Evolutionary conservation across 768 basidiomycete species (phyloP), one percentile per base, ranked within the genome.

Genomic region (Clathrus columnatus): DNA sequence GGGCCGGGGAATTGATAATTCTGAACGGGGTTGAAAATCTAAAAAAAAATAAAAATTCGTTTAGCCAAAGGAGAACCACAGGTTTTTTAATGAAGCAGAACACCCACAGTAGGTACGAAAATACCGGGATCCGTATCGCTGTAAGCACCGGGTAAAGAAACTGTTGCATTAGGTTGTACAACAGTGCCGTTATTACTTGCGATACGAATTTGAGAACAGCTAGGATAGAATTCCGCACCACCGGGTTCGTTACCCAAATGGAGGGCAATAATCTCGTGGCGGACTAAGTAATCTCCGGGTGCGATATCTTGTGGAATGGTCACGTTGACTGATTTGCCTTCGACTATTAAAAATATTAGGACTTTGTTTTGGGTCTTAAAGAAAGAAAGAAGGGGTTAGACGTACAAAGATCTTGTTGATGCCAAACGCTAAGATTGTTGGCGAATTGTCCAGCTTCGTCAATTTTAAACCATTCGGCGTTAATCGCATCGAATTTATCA

Each of bases 191-290:
- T 75, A 50, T 70, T 75, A 10, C 87, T 85, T 32, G 58, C 85
- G 64, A 67, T 83, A 77, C 21, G 50, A 56, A 72, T n/a, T 65
- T 79, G 78, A 2, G 77, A 73, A 66, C 88, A 91, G 24, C 79
- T 78, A 0, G 85, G 82, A 65, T 91, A 91, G 68, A 89, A 91
- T 68, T 91, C 88, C 0, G 85, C 87, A 18, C 84, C 85, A 5
- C 82, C 81, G 17, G 63, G 8, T 43, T 51, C 60, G n/a, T 64
- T 72, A 5, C 76, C 87, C 46, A 82, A 74, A 62, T 90, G 88
- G 14, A 90, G 78, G 8, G 84, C 83, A 65, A 90, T 83, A 67
- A 90, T 84, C 65, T 91, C 87, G 65, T 87, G 82, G 1, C 87
- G 84, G 63, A 89, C 66, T 57, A 91, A 72, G 66, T 90, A 90